These are phyloP conservation scores for Wickerhamiella allomyrinae DNA, from an alignment of 805 yeast species.

Conservation along the genomic window DNA sequence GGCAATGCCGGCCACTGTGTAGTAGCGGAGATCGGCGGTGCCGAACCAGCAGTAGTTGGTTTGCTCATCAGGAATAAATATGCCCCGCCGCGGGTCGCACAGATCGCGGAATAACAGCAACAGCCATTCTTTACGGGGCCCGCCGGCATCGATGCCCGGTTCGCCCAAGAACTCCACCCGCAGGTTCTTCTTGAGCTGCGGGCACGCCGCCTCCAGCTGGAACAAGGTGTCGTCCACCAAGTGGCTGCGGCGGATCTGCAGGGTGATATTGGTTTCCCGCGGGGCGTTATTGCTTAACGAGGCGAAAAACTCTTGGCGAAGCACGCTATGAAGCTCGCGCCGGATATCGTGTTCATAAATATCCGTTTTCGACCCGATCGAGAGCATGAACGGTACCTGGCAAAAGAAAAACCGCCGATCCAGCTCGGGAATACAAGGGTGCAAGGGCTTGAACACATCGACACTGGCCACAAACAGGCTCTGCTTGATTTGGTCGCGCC, in stretches of 20 bases:
- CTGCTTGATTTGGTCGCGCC: neutral
- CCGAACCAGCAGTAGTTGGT: constrained; percentile 65
- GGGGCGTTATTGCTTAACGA: neutral
- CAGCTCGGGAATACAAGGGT: neutral
- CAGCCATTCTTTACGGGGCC: constrained; percentile 90
- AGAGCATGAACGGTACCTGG: constrained; percentile 67
- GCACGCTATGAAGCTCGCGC: constrained; percentile 10
- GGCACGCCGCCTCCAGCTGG: constrained; percentile 2
- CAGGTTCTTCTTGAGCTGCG: constrained; percentile 57
- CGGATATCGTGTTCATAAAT: constrained; percentile 45
- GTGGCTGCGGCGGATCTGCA: constrained; percentile 51
- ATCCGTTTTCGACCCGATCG: constrained; percentile 69
- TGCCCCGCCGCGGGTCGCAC: constrained; percentile 52
- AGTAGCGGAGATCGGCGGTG: constrained; percentile 26
- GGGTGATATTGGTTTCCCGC: constrained; percentile 21
- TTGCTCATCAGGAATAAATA: constrained; percentile 53
- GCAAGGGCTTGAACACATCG: neutral
- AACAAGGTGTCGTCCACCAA: constrained; percentile 55
- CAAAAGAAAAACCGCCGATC: constrained; percentile 44
- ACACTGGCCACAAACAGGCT: neutral
- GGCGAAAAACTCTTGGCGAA: constrained; percentile 14
- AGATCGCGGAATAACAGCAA: constrained; percentile 52
- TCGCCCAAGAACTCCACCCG: constrained; percentile 72
- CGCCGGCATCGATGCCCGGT: constrained; percentile 94
- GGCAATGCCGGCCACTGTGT: constrained; percentile 69